A percentile compares a stretch with the other conserved stretches of the same genome.
Evolutionary conservation across 2,329 filamentous ascomycete genomes (phyloP).

Genomic region (Diaporthe sp.): DNA sequence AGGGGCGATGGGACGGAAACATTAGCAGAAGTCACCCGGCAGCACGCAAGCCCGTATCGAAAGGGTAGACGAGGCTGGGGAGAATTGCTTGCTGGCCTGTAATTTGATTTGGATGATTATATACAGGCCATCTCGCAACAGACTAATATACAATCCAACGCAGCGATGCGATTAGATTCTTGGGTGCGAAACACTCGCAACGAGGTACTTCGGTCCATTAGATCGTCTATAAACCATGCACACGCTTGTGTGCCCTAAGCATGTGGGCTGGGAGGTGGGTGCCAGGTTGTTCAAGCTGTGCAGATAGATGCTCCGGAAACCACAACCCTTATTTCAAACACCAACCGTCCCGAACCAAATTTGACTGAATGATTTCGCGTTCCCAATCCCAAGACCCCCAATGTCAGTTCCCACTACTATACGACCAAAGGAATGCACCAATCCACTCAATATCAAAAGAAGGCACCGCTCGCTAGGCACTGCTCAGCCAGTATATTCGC

Average conservation of each 20-base stretch:
- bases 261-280: neutral
- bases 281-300: constrained; percentile 5
- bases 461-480: neutral
- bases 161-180: constrained; percentile 6
- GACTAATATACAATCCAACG: constrained; percentile 9
- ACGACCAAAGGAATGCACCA: neutral
- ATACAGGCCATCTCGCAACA: constrained; percentile 14
- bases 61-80: neutral
- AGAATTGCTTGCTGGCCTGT: neutral
- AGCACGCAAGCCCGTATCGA: neutral
- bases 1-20: neutral
- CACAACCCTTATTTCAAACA: neutral
- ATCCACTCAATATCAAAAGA: neutral
- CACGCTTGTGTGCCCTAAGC: neutral
- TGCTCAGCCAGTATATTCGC: neutral
- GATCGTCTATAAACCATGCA: constrained; percentile 23
- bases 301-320: constrained; percentile 5
- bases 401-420: neutral
- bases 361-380: neutral
- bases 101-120: neutral
- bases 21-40: neutral
- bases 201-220: constrained; percentile 15
- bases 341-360: neutral
- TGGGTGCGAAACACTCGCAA: constrained; percentile 1
- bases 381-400: neutral